Evolutionary conservation across 176 grass and related monocot species (phyloP).

Genomic region (Phragmites australis): DNA sequence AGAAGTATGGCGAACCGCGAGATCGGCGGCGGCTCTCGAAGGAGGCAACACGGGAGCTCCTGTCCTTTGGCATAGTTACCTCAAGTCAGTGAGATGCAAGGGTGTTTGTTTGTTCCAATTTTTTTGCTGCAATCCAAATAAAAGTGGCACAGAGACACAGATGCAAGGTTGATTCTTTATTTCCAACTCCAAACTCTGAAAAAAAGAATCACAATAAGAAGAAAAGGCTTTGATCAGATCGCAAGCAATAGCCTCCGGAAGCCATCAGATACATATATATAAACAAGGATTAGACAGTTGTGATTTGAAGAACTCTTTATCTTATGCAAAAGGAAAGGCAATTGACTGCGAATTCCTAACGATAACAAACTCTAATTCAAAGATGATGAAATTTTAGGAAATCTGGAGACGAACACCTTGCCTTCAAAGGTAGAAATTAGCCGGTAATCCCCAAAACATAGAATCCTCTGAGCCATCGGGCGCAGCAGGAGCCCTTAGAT

Average conservation of each 20-base stretch:
- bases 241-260: not conserved
- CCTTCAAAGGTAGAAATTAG: too few relatives aligned
- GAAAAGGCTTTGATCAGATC: conserved; percentile 35
- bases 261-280: not conserved
- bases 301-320: not conserved
- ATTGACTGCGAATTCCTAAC: not conserved
- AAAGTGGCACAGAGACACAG: conserved; percentile 41
- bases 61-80: conserved; percentile 79
- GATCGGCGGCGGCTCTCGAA: conserved; percentile 30
- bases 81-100: conserved; percentile 44
- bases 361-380: not conserved
- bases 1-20: conserved; percentile 39
- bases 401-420: not conserved
- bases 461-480: not conserved
- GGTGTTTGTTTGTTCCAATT: conserved; percentile 1
- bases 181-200: conserved; percentile 59
- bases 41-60: conserved; percentile 47
- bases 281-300: not conserved
- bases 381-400: not conserved
- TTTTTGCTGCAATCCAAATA: conserved; percentile 42
- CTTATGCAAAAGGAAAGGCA: not conserved
- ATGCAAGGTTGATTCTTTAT: conserved; percentile 50
- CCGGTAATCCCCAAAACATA: not conserved
- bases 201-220: conserved; percentile 19
- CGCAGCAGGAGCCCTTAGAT: not conserved